phyloP scores from a whole-genome alignment of 2,329 filamentous ascomycete genomes.

The Drechslerella stenobrocha region DNA sequence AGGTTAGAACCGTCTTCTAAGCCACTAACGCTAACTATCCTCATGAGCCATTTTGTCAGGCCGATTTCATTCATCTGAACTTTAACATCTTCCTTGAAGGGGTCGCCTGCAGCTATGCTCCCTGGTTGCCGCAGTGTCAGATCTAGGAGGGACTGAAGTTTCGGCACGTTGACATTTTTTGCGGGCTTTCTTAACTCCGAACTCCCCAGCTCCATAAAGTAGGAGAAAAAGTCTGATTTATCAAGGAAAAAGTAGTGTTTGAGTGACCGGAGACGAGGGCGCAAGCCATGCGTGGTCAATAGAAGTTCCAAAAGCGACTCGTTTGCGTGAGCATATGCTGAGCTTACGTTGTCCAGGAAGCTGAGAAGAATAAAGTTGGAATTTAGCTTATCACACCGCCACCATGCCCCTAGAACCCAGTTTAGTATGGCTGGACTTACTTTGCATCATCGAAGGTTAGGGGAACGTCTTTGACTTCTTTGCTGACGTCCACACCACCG shows the following conservation, averaged over 20 bases:
- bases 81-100: constrained; percentile 98
- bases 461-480: constrained; percentile 84
- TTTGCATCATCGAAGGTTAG: constrained; percentile 81
- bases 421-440: constrained; percentile 25
- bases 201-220: constrained; percentile 88
- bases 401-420: no score
- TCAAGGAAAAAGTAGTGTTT: constrained; percentile 99
- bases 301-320: constrained; percentile 87
- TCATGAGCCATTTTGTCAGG: constrained; percentile 89
- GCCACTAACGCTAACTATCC: constrained; percentile 93
- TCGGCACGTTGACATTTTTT: constrained; percentile 84
- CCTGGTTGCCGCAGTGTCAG: constrained; percentile 94
- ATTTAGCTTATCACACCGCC: background rate
- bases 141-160: constrained; percentile 93
- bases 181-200: constrained; percentile 90
- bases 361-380: constrained; percentile 56
- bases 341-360: constrained; percentile 94
- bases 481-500: constrained; percentile 90
- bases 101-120: constrained; percentile 87
- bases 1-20: constrained; percentile 68
- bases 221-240: constrained; percentile 95
- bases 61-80: constrained; percentile 95
- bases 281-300: constrained; percentile 87
- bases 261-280: constrained; percentile 80
- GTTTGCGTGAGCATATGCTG: constrained; percentile 92